A percentile compares a stretch with the other conserved stretches of the same genome.
Conservation (phyloP, 176 grass and related monocot genomes). For the Eleusine coracana region DNA sequence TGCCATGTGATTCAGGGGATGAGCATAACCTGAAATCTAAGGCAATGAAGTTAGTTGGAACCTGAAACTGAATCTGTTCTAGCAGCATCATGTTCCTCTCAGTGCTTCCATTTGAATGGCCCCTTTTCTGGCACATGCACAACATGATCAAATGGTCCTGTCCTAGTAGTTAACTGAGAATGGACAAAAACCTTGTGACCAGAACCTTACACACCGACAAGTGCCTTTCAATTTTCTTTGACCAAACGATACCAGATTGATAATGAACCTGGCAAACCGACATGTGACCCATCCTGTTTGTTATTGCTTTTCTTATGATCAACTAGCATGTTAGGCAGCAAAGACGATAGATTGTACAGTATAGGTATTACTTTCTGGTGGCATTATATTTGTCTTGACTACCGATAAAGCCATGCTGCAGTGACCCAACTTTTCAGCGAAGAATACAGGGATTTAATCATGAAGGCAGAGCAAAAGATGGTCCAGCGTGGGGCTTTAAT, state of each 20-base stretch:
- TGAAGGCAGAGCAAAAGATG: conserved; percentile 27
- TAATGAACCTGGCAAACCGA: conserved; percentile 26
- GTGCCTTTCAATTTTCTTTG: conserved; percentile 12
- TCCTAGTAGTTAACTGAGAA: conserved; percentile 19
- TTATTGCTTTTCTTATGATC: conserved; percentile 8
- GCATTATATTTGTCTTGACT: conserved; percentile 40
- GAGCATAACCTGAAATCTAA: conserved; percentile 1
- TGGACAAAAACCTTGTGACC: conserved; percentile 26
- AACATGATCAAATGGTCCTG: conserved; percentile 35
- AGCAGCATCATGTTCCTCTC: background rate
- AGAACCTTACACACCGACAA: conserved; percentile 29
- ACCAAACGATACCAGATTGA: conserved; percentile 23
- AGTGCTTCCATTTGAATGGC: conserved; percentile 8
- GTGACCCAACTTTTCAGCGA: conserved; percentile 30
- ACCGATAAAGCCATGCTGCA: conserved; percentile 8
- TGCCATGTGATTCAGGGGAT: conserved; percentile 30
- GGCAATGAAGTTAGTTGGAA: background rate
- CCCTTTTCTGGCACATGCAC: conserved; percentile 11
- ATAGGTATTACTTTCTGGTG: conserved; percentile 17
- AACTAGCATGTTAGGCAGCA: conserved; percentile 19
- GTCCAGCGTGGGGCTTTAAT: conserved; percentile 12
- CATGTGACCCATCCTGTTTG: conserved; percentile 8
- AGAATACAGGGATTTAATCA: conserved; percentile 9
- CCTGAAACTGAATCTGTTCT: background rate
- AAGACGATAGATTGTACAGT: background rate